Evolutionary conservation across 2,329 filamentous ascomycete species (phyloP), one percentile per base, ranked within the genome.

Genomic region (Sodiomyces alkalinus): DNA sequence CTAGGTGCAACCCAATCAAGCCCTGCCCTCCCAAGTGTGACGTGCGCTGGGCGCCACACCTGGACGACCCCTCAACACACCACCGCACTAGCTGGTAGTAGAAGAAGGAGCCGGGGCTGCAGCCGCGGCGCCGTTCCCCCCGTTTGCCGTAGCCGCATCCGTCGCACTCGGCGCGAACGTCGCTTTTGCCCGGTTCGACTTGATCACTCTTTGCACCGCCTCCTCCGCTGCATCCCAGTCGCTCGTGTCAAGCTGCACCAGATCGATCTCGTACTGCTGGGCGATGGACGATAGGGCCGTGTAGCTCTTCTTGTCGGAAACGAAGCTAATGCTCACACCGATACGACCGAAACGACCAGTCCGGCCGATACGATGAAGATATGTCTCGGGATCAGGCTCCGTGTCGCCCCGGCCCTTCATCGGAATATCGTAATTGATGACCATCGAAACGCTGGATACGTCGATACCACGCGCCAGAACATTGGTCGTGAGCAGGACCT

Each of bases 401-500:
- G 66, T 65, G 41, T 96, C 86, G 12, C 79, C 74, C 18, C 67
- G 57, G 22, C 79, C 75, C 46, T 78, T 77, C 62, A 78, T 80
- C 15, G 78, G 78, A 33, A 83, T 79, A 42, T 83, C 79, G 55
- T 98, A 98, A 62, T 98, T 98, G 63, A 98, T 85, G 30, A 98
- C 90, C 77, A 98, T 90, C 7, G 85, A 93, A 10, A 98, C 90
- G 17, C 58, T 92, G 54, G 49, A 96, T 60, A 74, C 70, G 47
- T 98, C 90, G 44, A 98, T 96, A 49, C 90, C 90, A 47, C 90
- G 85, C 7, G 90, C 81, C 33, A 98, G 69, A 20, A 98, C 86
- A 47, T 98, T 98, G 41, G 90, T 98, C 2, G 90, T 92, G 47
- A 98, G 94, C 36, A 98, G 75, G 7, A 98, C 90, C 60, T 98